Base-by-base conservation (phyloP, 2,329 filamentous ascomycete genomes). In the Clathrospora elynae region DNA sequence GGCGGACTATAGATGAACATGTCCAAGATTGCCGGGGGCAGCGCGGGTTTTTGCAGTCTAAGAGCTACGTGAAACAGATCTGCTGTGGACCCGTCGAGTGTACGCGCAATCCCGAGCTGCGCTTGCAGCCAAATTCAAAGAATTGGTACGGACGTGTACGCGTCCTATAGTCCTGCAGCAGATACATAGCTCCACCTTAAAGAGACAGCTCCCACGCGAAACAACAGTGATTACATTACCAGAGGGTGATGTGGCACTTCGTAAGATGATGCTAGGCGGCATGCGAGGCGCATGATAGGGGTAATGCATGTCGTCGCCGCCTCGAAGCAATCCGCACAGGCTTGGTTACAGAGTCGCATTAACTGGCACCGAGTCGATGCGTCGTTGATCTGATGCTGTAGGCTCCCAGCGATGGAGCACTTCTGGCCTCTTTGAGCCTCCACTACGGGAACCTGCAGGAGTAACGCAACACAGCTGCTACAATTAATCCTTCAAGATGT, bases 31-130 rank as follows among this genome's bases (percentile, higher is more conserved):
- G 35, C 46, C 49, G 51, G 50, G 46, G 46, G 42, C 35, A 26
- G 46, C 49, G 47, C 47, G 49, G 53, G 43, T 53, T 46, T 49
- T 43, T 36, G 46, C 46, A 46, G 32, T 26, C 26, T 31, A 23
- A 33, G 33, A 44, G 36, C 53, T 38, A 53, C 40, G 34, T 66
- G 64, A 68, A 68, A 67, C 64, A 48, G 59, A 62, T 61, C 54
- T 57, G 57, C 61, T 51, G 55, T 52, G 46, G 55, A 51, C 43
- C 47, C 47, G 39, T 42, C 32, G 23, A 29, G 42, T 56, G 59
- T 54, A 65, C 65, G 61, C 63, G 65, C 62, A 68, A 68, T 55
- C 62, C 48, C n/a, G n/a, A 31, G 28, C 38, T 34, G 42, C n/a
- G n/a, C n/a, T n/a, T n/a, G n/a, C n/a, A n/a, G n/a, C n/a, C n/a